Evolutionary conservation across 805 yeast species (phyloP), one percentile per base, ranked within the genome.

Genomic region (Hanseniaspora hatyaiensis): DNA sequence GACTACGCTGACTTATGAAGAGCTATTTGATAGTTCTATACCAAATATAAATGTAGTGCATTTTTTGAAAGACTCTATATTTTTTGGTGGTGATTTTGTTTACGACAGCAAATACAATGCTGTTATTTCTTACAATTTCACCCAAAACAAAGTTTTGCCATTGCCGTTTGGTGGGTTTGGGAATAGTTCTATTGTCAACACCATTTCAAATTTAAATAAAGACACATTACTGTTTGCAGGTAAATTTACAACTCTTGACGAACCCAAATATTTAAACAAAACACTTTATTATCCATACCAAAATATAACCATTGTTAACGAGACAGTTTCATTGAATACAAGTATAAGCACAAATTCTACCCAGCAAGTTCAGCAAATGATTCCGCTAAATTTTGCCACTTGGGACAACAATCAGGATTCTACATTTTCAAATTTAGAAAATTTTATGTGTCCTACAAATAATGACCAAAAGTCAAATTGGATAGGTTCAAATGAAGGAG

Each of bases 121-220:
- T 0, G 78, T 82, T 8, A 63, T 77, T 4, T 28, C 39, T 11
- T 89, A 84, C 70, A 71, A 84, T 61, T 57, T 65, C 13, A 53
- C 71, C 0, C 54, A 71, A 3, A 55, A 68, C 18, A 28, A 61
- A 2, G 62, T 83, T 33, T 43, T 57, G 2, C 58, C 71, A 8
- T 66, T 84, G 3, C 80, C 82, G 0, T 92, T 89, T 62, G 71
- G 73, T 24, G 97, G 97, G 0, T 86, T 89, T 59, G 78, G 78
- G 6, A 57, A 69, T 29, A 68, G 73, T 50, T 68, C 88, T 0
- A 51, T 55, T 0, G 73, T 92, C 12, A 75, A 78, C 52, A 67
- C 88, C 6, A 87, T 92, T 15, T 53, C 74, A 0, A 70, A 71
- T 51, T 58, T 75, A 40, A 70, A 68, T 32, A 55, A 62, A 9